Conservation (phyloP, 495 filamentous ascomycete genomes). For the Penicillium nucicola region DNA sequence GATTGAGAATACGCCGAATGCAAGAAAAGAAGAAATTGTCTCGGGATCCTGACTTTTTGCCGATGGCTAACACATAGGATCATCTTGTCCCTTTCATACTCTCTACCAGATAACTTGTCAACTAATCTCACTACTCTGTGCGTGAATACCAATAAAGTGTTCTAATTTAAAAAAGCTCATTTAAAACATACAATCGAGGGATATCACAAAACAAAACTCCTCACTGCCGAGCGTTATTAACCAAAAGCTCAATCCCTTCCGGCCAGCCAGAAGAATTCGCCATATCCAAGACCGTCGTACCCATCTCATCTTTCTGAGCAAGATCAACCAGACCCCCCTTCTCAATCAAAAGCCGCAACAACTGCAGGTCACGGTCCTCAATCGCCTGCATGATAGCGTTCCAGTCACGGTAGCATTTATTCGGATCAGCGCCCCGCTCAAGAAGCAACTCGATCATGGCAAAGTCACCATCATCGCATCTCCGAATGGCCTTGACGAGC, state of each 20-base stretch:
- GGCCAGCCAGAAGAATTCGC: constrained; percentile 16
- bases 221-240: constrained; percentile 6
- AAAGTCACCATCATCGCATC: constrained; percentile 40
- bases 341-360: constrained; percentile 43
- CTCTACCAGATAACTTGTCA: too few relatives aligned
- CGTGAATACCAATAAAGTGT: too few relatives aligned
- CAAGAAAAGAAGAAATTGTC: too few relatives aligned
- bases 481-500: constrained; percentile 51
- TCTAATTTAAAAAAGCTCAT: too few relatives aligned
- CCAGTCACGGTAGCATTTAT: constrained; percentile 52
- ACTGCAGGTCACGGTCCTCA: constrained; percentile 30
- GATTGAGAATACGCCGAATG: too few relatives aligned
- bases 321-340: constrained; percentile 41
- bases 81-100: too few relatives aligned
- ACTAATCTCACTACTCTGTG: too few relatives aligned
- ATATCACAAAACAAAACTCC: neutral
- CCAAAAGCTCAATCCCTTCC: constrained; percentile 12
- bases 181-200: too few relatives aligned
- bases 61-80: too few relatives aligned
- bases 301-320: constrained; percentile 14
- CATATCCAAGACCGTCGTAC: constrained; percentile 18
- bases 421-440: constrained; percentile 50
- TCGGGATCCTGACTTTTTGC: too few relatives aligned
- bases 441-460: constrained; percentile 48
- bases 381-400: constrained; percentile 46